Conservation (phyloP, 208 protist genomes). For the Trypanosoma lewisi region DNA sequence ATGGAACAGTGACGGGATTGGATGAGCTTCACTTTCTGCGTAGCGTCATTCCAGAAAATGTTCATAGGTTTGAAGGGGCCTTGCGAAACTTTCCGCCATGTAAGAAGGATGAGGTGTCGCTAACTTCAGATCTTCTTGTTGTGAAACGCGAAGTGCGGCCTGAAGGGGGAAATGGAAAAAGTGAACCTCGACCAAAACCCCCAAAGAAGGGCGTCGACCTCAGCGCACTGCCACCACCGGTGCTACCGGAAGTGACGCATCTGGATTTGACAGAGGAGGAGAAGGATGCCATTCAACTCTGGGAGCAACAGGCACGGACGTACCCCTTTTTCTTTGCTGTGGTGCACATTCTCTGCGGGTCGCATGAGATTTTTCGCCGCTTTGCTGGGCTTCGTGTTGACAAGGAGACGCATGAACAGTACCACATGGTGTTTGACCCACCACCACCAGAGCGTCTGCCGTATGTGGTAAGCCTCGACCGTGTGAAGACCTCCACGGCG, state of each 20-base stretch:
- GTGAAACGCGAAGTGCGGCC: conserved; percentile 17
- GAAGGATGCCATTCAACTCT: conserved; percentile 39
- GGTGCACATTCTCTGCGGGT: conserved; percentile 63
- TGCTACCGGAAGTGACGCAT: conserved; percentile 63
- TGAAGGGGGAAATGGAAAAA: conserved; percentile 38
- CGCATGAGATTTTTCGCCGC: conserved; percentile 69
- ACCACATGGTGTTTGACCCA: conserved; percentile 80
- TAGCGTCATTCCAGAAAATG: conserved; percentile 7
- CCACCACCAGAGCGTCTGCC: conserved; percentile 69
- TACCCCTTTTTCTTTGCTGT: conserved; percentile 48
- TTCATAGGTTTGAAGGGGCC: conserved; percentile 23
- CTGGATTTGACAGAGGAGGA: conserved; percentile 36
- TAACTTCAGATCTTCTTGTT: conserved; percentile 7
- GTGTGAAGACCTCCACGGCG: conserved; percentile 53
- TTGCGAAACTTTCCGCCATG: conserved; percentile 10
- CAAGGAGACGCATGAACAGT: conserved; percentile 67
- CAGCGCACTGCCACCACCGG: conserved; percentile 59
- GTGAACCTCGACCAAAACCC: conserved; percentile 43
- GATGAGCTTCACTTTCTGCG: conserved; percentile 26
- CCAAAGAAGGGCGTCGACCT: conserved; percentile 61
- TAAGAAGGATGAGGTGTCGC: neutral
- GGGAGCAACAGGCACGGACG: conserved; percentile 27
- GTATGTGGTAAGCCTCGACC: conserved; percentile 62
- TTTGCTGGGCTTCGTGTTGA: conserved; percentile 83
- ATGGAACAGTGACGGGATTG: conserved; percentile 45